Evolutionary conservation across 2,329 filamentous ascomycete species (phyloP), one percentile per base, ranked within the genome.

Genomic region (Arthrobotrys entomopaga): DNA sequence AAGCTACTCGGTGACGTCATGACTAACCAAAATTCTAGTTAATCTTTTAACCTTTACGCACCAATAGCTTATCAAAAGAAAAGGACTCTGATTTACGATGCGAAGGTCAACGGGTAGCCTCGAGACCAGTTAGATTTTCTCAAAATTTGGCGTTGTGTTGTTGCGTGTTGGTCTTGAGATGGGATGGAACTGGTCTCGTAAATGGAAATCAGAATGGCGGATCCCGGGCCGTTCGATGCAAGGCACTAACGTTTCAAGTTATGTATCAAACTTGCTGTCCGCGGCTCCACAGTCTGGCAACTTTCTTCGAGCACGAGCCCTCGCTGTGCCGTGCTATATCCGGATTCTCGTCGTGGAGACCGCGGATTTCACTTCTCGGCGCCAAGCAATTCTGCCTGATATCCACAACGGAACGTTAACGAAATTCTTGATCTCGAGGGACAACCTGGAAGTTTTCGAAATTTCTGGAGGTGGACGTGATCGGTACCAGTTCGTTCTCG

Each of bases 131-230:
- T 34, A 8, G 10, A 7, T 34, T 34, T 34, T 10, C 10, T 34
- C 29, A 10, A 8, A 34, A 34, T 34, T 34, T 5, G 61, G 65
- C 52, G 54, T 4, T 61, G 69, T 61, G 61, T 66, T 10, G 65
- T 16, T 11, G 56, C 29, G 13, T 73, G 49, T 57, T 22, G 38
- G 19, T 2, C 3, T 40, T 3, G 20, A 63, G 56, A 61, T 61
- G 56, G 26, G 61, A 60, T 73, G 61, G n/a, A n/a, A n/a, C n/a
- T n/a, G n/a, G n/a, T n/a, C n/a, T n/a, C n/a, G n/a, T n/a, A n/a
- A n/a, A n/a, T n/a, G n/a, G n/a, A 73, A 73, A 73, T 60, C 48
- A 57, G 19, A 65, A 43, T 29, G 11, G 42, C 69, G 69, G 69
- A 56, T 66, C 40, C 40, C 69, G 69, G 69, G 54, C 69, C 69